These are phyloP conservation scores for Beauveria australis DNA, from an alignment of 2,329 filamentous ascomycete species.

Conservation along the genomic window DNA sequence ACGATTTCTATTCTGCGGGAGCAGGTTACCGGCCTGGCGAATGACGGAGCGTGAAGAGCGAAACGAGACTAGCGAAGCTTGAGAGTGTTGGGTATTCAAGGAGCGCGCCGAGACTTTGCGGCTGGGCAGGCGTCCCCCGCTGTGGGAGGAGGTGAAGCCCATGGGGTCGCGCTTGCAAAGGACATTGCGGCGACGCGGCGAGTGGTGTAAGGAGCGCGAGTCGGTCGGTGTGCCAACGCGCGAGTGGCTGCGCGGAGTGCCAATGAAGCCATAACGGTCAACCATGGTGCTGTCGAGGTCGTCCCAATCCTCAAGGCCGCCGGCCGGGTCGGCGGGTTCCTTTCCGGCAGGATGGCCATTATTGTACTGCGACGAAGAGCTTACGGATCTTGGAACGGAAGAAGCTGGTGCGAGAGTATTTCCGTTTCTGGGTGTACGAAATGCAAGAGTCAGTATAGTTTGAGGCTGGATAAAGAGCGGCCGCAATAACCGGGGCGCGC, in stretches of 20 bases:
- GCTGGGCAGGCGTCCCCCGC: conserved; percentile 35
- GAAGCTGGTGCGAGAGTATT: conserved; percentile 22
- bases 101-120: conserved; percentile 51
- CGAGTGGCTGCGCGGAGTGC: conserved; percentile 33
- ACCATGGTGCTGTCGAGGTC: conserved; percentile 53
- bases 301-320: conserved; percentile 60
- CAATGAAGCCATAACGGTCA: conserved; percentile 63
- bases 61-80: conserved; percentile 40
- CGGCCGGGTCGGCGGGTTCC: conserved; percentile 41
- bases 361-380: conserved; percentile 35
- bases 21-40: conserved; percentile 48
- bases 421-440: conserved; percentile 7
- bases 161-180: conserved; percentile 26
- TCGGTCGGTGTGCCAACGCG: conserved; percentile 34
- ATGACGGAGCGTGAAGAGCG: conserved; percentile 48
- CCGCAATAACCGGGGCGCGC: conserved; percentile 15
- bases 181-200: conserved; percentile 39
- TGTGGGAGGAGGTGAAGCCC: conserved; percentile 32
- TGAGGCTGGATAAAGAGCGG: background rate
- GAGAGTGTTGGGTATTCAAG: conserved; percentile 49
- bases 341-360: conserved; percentile 26
- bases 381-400: conserved; percentile 33
- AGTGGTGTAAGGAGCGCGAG: conserved; percentile 33
- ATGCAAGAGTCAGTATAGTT: conserved; percentile 1
- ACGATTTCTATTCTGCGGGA: conserved; percentile 54